These are phyloP conservation scores for Limnanthes douglasii DNA, from an alignment of 345 rosid genomes.

Conservation along the genomic window DNA sequence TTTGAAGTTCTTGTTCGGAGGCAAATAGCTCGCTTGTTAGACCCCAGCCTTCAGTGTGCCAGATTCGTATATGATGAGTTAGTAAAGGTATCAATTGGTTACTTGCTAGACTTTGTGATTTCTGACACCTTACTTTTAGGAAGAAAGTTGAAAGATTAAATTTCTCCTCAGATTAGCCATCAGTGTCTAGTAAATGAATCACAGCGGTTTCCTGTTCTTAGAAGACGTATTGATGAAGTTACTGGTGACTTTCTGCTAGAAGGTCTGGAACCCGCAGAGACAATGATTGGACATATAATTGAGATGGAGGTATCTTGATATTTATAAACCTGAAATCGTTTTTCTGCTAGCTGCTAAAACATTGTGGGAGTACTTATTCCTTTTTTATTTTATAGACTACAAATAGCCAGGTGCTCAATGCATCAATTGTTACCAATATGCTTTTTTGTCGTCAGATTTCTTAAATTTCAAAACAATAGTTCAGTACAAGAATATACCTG, in stretches of 20 bases:
- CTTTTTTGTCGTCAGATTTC: no score
- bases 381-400: not conserved
- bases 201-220: slow-evolving; percentile 73
- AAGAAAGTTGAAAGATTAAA: not conserved
- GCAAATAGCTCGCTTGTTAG: slow-evolving; percentile 84
- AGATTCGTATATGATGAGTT: slow-evolving; percentile 93
- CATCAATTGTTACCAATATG: no score
- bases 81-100: slow-evolving; percentile 36
- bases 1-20: slow-evolving; percentile 92
- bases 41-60: slow-evolving; percentile 95
- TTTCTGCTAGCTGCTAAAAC: not conserved
- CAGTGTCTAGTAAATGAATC: slow-evolving; percentile 58
- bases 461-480: no score
- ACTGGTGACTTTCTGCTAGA: slow-evolving; percentile 66
- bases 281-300: slow-evolving; percentile 81
- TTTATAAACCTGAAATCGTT: not conserved
- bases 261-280: slow-evolving; percentile 87
- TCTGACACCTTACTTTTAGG: not conserved
- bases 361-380: not conserved
- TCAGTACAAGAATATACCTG: no score
- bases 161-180: slow-evolving; percentile 66
- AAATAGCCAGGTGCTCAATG: not conserved
- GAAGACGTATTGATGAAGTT: slow-evolving; percentile 95
- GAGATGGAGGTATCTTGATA: slow-evolving; percentile 70
- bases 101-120: not conserved